Evolutionary conservation across 1,284 basidiomycete species (phyloP).

Genomic region (Microbotryum scabiosae): DNA sequence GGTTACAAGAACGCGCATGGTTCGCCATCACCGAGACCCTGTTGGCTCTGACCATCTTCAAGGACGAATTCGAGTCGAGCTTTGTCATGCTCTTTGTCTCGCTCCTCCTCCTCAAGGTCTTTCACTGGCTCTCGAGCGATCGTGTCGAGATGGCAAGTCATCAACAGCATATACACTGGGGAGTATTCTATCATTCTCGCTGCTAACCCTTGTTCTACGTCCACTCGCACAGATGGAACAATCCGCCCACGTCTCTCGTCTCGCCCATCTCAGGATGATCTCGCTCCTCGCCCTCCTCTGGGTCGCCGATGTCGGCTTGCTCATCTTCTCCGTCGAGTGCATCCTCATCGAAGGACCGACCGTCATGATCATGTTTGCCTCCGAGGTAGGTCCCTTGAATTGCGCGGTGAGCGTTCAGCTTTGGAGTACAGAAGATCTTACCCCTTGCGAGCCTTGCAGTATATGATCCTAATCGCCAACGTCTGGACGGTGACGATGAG

Average conservation of each 20-base stretch:
- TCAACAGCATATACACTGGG: background rate
- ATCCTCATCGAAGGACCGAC: slow-evolving; percentile 71
- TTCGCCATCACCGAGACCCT: slow-evolving; percentile 95
- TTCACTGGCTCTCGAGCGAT: slow-evolving; percentile 93
- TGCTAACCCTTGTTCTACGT: slow-evolving; percentile 1
- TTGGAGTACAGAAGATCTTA: background rate
- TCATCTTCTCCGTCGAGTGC: slow-evolving; percentile 65
- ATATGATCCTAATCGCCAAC: slow-evolving; percentile 79
- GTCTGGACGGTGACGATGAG: slow-evolving; percentile 69
- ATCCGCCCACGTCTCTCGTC: slow-evolving; percentile 72
- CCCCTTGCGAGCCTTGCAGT: slow-evolving; percentile 46
- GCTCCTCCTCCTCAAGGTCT: slow-evolving; percentile 88
- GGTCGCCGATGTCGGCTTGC: slow-evolving; percentile 61
- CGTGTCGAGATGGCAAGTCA: slow-evolving; percentile 83
- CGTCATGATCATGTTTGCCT: slow-evolving; percentile 87
- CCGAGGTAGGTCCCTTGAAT: slow-evolving; percentile 73
- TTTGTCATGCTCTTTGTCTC: slow-evolving; percentile 89
- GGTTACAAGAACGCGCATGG: slow-evolving; percentile 91
- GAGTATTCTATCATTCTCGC: background rate
- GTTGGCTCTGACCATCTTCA: slow-evolving; percentile 91
- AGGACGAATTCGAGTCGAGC: slow-evolving; percentile 56
- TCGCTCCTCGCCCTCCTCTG: slow-evolving; percentile 61
- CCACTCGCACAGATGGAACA: slow-evolving; percentile 79
- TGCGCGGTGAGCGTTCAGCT: too few relatives aligned
- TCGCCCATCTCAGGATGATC: slow-evolving; percentile 78